These are phyloP conservation scores for Phytophthora macrochlamydospora DNA, from an alignment of 352 stramenopile species.

Conservation along the genomic window DNA sequence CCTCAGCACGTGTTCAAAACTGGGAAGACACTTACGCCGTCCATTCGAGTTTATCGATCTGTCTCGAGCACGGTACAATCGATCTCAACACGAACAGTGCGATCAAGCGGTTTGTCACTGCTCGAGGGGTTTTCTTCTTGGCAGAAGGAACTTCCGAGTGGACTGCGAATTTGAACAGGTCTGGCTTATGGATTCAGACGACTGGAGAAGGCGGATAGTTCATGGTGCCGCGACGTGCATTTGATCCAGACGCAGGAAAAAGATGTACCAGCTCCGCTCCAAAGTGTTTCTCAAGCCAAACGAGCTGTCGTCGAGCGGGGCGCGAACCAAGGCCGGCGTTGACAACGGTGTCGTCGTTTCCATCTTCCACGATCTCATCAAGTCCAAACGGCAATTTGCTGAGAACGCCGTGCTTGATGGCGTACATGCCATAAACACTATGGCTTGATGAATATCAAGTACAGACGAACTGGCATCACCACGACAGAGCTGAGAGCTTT, in stretches of 20 bases:
- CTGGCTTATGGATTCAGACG: too few relatives aligned
- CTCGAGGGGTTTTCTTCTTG: neutral
- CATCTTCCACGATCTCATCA: neutral
- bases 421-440: neutral
- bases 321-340: too few relatives aligned
- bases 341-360: neutral
- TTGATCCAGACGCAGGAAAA: too few relatives aligned
- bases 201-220: too few relatives aligned
- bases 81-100: constrained; percentile 12
- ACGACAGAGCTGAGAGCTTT: too few relatives aligned
- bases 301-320: too few relatives aligned
- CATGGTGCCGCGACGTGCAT: too few relatives aligned
- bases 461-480: too few relatives aligned
- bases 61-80: neutral
- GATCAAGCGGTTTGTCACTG: constrained; percentile 16
- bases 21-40: constrained; percentile 8
- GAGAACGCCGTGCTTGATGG: neutral
- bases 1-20: too few relatives aligned
- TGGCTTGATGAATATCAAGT: too few relatives aligned
- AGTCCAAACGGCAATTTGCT: neutral
- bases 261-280: neutral
- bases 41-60: constrained; percentile 3
- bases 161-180: too few relatives aligned
- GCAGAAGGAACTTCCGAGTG: too few relatives aligned
- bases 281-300: neutral